Conservation (phyloP, 352 stramenopile species). For the Globisporangium paddicum region DNA sequence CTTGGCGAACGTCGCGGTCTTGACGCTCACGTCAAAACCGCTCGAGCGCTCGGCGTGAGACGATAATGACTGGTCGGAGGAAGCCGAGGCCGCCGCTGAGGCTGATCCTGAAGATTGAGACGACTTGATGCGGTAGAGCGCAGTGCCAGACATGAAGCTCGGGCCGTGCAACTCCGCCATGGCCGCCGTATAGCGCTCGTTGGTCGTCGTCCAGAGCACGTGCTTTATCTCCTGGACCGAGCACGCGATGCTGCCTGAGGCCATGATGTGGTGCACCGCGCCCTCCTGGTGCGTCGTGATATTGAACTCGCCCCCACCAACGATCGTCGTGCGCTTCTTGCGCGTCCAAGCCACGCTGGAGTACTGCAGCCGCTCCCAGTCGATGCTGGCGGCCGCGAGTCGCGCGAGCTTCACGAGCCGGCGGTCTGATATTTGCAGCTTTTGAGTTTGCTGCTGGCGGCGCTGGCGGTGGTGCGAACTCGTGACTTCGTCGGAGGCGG, state of each 20-base stretch:
- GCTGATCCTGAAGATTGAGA: not conserved
- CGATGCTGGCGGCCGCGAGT: constrained; percentile 1
- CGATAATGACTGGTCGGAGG: not conserved
- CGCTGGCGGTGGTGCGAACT: not conserved
- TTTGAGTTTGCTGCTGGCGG: no score
- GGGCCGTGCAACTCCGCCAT: constrained; percentile 30
- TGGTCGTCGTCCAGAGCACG: constrained; percentile 20
- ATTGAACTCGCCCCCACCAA: constrained; percentile 6
- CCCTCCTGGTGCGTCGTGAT: constrained; percentile 12
- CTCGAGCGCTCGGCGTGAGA: not conserved
- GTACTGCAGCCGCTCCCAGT: constrained; percentile 7
- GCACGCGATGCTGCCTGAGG: constrained; percentile 27
- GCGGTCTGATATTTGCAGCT: constrained; percentile 3
- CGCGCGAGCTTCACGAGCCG: not conserved
- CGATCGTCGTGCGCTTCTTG: constrained; percentile 3
- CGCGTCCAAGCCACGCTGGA: constrained; percentile 7
- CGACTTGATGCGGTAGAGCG: constrained; percentile 24
- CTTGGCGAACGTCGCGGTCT: constrained; percentile 44
- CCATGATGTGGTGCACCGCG: constrained; percentile 12
- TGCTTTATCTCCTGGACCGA: constrained; percentile 30
- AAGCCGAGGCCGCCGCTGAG: constrained; percentile 20
- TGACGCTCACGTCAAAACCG: constrained; percentile 22
- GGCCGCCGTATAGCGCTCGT: constrained; percentile 16
- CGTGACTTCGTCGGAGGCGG: not conserved
- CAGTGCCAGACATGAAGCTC: constrained; percentile 22